These are phyloP conservation scores for Suhomyces panamericanus DNA, from an alignment of 1,139 yeast species.

Conservation along the genomic window DNA sequence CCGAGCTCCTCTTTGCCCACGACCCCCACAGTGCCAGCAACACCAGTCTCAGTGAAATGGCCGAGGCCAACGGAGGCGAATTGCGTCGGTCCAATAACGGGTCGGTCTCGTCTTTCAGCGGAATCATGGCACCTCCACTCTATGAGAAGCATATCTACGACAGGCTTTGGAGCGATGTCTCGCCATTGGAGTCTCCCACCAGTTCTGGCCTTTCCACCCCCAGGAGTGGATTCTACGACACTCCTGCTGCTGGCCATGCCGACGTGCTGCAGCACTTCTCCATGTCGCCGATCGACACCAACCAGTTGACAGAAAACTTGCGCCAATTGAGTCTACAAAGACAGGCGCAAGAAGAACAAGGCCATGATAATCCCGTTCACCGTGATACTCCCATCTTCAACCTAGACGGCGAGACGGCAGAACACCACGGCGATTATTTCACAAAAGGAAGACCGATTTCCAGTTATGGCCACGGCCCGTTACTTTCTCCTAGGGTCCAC, in stretches of 20 bases:
- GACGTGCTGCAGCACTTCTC: conserved; percentile 32
- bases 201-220: conserved; percentile 57
- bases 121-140: conserved; percentile 81
- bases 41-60: conserved; percentile 32
- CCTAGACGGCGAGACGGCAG: conserved; percentile 10
- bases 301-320: conserved; percentile 53
- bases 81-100: conserved; percentile 24
- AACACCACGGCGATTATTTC: conserved; percentile 23
- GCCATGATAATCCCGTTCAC: not conserved
- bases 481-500: conserved; percentile 34
- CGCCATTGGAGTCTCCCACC: conserved; percentile 57
- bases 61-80: conserved; percentile 15
- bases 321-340: conserved; percentile 54
- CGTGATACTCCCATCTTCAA: conserved; percentile 41
- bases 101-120: conserved; percentile 40
- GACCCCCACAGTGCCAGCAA: conserved; percentile 29
- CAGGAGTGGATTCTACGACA: conserved; percentile 16
- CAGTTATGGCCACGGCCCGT: not conserved
- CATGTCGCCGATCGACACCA: conserved; percentile 45
- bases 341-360: conserved; percentile 32
- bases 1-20: conserved; percentile 35
- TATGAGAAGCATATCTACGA: conserved; percentile 87
- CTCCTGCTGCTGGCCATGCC: not conserved
- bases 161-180: conserved; percentile 72
- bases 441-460: conserved; percentile 17